Percentiles rank a stretch among this genome's conserved stretches.
These are phyloP conservation scores for Aspergillus sp. DNA, from an alignment of 2,329 filamentous ascomycete species.

Conservation along the genomic window DNA sequence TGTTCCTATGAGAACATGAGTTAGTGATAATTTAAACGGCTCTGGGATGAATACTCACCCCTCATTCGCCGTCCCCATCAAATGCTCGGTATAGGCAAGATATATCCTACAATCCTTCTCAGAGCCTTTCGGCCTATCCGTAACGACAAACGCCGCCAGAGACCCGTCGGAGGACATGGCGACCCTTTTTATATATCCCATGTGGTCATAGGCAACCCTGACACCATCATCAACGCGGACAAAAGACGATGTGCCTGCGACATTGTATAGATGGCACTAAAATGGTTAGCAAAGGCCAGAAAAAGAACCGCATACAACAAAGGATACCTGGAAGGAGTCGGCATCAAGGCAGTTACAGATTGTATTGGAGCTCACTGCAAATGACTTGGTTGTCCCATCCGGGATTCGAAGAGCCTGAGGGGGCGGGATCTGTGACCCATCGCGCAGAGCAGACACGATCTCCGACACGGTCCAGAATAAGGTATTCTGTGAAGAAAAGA, in stretches of 20 bases:
- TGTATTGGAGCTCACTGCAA: slow-evolving; percentile 13
- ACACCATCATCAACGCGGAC: neutral
- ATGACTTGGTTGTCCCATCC: slow-evolving; percentile 7
- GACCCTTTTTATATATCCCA: slow-evolving; percentile 16
- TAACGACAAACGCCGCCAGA: slow-evolving; percentile 11
- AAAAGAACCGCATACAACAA: neutral
- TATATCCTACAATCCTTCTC: slow-evolving; percentile 9
- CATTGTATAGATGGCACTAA: slow-evolving; percentile 15
- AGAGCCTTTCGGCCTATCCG: neutral
- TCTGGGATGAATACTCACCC: neutral
- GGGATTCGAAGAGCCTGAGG: slow-evolving; percentile 1
- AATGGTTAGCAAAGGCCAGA: neutral
- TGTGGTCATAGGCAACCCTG: slow-evolving; percentile 3
- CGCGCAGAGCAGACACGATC: slow-evolving; percentile 2
- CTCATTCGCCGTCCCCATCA: slow-evolving; percentile 9
- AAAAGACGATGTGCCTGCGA: neutral
- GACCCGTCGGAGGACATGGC: slow-evolving; percentile 18
- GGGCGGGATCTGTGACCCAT: neutral
- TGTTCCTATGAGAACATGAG: neutral
- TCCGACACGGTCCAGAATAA: slow-evolving; percentile 8
- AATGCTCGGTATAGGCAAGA: slow-evolving; percentile 13
- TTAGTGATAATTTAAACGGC: neutral
- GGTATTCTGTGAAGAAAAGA: slow-evolving; percentile 7
- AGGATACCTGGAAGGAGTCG: slow-evolving; percentile 11
- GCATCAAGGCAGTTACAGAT: slow-evolving; percentile 9